A percentile compares a stretch with the other conserved stretches of the same genome.
phyloP scores from a whole-genome alignment of 176 grass and related monocot genomes.

The Ensete ventricosum region DNA sequence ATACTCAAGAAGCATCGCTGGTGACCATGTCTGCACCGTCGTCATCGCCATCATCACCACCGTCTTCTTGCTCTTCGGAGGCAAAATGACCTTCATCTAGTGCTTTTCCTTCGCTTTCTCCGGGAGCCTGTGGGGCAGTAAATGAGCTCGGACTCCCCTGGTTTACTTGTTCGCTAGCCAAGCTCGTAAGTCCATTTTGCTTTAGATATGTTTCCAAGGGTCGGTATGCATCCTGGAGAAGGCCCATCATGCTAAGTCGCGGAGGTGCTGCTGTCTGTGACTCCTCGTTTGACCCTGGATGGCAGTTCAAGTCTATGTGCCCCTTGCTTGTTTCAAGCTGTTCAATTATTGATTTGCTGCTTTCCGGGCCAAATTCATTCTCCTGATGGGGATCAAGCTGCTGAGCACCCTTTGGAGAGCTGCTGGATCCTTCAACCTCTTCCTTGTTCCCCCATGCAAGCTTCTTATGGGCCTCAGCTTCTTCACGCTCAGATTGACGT shows the following conservation, averaged over 20 bases:
- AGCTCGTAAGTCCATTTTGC: conserved; percentile 56
- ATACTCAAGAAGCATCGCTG: neutral
- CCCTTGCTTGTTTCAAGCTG: conserved; percentile 47
- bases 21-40: neutral
- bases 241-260: conserved; percentile 58
- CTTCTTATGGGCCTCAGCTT: conserved; percentile 80
- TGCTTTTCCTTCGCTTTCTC: conserved; percentile 54
- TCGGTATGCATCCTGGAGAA: conserved; percentile 60
- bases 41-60: neutral
- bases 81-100: conserved; percentile 40
- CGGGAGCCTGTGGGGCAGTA: conserved; percentile 9
- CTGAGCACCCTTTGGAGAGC: conserved; percentile 38
- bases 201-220: conserved; percentile 89
- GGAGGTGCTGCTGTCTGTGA: conserved; percentile 16
- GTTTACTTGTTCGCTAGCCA: conserved; percentile 45
- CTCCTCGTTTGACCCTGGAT: conserved; percentile 34
- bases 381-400: conserved; percentile 42
- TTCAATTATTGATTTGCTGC: conserved; percentile 23
- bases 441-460: conserved; percentile 55
- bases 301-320: conserved; percentile 82
- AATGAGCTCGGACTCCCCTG: conserved; percentile 29
- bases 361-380: conserved; percentile 19
- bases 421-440: conserved; percentile 54
- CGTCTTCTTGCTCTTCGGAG: conserved; percentile 10
- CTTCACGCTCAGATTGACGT: conserved; percentile 73